Conservation (phyloP, 768 basidiomycete species). For the Phaeolepiota aurea region DNA sequence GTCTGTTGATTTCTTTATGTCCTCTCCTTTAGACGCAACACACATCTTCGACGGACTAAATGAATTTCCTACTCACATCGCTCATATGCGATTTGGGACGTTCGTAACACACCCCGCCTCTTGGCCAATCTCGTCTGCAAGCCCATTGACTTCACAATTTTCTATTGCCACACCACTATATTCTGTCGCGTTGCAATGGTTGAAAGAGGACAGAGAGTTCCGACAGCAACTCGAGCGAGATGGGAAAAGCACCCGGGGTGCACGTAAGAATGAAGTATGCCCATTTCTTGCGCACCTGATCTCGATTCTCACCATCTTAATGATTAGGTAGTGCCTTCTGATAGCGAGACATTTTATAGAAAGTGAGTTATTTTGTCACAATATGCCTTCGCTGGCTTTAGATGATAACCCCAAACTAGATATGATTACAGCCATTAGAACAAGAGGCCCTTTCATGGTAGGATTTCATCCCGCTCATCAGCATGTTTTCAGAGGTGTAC, state of each 20-base stretch:
- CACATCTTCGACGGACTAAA: slow-evolving; percentile 94
- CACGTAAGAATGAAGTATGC: slow-evolving; percentile 46
- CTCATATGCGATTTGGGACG: slow-evolving; percentile 82
- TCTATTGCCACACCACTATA: slow-evolving; percentile 41
- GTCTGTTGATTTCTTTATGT: slow-evolving; percentile 1
- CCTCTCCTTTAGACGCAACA: slow-evolving; percentile 71
- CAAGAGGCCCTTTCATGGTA: too few species aligned
- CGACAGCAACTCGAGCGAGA: slow-evolving; percentile 49
- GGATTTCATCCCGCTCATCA: too few species aligned
- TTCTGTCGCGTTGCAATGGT: slow-evolving; percentile 75
- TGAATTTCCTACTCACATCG: slow-evolving; percentile 88
- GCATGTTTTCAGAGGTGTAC: too few species aligned
- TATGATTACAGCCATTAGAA: slow-evolving; percentile 35
- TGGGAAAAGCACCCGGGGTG: slow-evolving; percentile 54
- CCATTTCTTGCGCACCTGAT: neutral
- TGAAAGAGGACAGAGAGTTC: slow-evolving; percentile 71
- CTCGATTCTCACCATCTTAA: slow-evolving; percentile 5
- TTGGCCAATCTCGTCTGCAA: slow-evolving; percentile 49
- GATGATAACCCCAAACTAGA: too few species aligned
- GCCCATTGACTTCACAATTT: slow-evolving; percentile 12
- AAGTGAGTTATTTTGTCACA: slow-evolving; percentile 55
- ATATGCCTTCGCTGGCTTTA: too few species aligned
- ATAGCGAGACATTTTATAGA: slow-evolving; percentile 80
- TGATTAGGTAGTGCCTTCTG: slow-evolving; percentile 49
- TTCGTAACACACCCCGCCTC: slow-evolving; percentile 58